Evolutionary conservation across 2,329 filamentous ascomycete species (phyloP), one percentile per base, ranked within the genome.

Genomic region (Fusarium dimerum): DNA sequence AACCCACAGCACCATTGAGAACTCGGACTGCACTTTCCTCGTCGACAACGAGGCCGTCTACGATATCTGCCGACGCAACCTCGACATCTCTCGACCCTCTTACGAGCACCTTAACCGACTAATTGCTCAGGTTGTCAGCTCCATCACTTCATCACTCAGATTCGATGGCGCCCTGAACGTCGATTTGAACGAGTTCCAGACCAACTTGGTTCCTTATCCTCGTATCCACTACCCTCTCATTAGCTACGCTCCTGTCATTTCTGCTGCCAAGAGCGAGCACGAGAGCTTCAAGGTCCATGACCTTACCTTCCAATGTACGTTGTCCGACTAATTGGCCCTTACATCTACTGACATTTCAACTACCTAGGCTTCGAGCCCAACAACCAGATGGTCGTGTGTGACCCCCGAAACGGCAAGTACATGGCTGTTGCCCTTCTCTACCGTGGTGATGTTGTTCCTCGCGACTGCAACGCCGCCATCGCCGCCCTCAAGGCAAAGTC

Each of bases 281-380:
- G 90, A 94, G 79, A 90, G 88, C 78, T 92, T 92, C 84, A 91
- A 90, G 80, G 87, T 92, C 50, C 82, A 85, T 57, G 90, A 94
- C 61, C 75, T 89, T 59, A 89, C 86, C 68, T 85, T 88, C 76
- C 85, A 88, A 72, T 88, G 86, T 88, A 78, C 68, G 82, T 76
- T 5, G 15, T 5, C 1, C 17, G 6, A 17, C 12, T 40, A 17
- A 44, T 32, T 9, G 30, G 41, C 5, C 8, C 7, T 10, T 11
- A 2, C 3, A 32, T 11, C 51, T 51, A 44, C 71, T 75, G 55
- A 73, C 48, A 7, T 26, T 26, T 26, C 20, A 7, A 13, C 6
- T 12, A 12, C 15, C 6, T 50, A 88, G 85, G 86, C 76, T 89
- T 89, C 68, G 86, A 89, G 77, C 86, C 86, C 62, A 88, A 88